Percentiles rank a stretch among this genome's conserved stretches.
Conservation (phyloP, 106 monocot genomes). For the Vanilla planifolia region DNA sequence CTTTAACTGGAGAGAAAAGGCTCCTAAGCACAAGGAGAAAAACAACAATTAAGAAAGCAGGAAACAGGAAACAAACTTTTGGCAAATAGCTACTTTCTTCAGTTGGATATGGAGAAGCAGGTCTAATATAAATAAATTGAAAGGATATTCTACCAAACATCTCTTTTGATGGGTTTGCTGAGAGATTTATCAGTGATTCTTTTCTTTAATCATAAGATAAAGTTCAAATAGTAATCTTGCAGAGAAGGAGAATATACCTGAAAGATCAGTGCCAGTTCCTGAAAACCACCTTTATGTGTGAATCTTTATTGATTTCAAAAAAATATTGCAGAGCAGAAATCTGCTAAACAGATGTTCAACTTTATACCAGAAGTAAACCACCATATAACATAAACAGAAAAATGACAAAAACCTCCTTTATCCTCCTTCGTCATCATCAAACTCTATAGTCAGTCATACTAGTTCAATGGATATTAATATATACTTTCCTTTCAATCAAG, state of each 20-base stretch:
- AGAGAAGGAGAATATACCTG: not conserved
- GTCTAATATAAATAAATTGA: no score
- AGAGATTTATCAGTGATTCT: not conserved
- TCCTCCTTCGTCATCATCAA: slow-evolving; percentile 34
- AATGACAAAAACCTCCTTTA: not conserved
- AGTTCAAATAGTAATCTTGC: not conserved
- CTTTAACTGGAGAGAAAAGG: no score
- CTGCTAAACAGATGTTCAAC: not conserved
- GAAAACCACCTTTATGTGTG: not conserved
- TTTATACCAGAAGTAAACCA: not conserved
- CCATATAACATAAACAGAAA: not conserved
- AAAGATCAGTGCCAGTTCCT: not conserved
- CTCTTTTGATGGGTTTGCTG: not conserved
- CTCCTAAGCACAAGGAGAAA: no score
- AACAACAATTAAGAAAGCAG: no score
- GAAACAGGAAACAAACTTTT: no score
- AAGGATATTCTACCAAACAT: no score
- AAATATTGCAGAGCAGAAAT: not conserved
- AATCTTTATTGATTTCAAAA: slow-evolving; percentile 1
- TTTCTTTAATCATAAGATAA: not conserved
- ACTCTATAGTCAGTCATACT: slow-evolving; percentile 47
- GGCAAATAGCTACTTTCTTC: no score
- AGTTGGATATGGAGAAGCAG: no score
- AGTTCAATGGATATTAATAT: slow-evolving; percentile 20
- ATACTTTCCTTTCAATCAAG: slow-evolving; percentile 48